Evolutionary conservation across 345 rosid species (phyloP), one percentile per base, ranked within the genome.

Genomic region (Crucihimalaya himalaica): DNA sequence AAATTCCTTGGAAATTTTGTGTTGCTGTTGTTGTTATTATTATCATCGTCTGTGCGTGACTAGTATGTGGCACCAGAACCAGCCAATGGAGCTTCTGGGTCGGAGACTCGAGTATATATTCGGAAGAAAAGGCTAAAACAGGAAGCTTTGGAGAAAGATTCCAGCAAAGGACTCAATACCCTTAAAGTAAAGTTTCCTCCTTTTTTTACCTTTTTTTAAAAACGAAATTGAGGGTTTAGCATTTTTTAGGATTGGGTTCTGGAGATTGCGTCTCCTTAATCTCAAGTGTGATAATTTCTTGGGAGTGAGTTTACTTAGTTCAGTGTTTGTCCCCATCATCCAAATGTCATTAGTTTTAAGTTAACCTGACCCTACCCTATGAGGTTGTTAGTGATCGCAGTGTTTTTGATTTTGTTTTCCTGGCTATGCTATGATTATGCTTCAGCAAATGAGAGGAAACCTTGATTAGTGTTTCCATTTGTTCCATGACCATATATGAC

Each of bases 101-200:
- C 84, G 47, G 80, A 69, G 69, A 45, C 81, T 76, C 85, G 81
- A 19, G 92, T 88, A 51, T 89, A 81, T 76, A 81, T 60, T 51
- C 84, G 93, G 80, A 88, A 76, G 75, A 89, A 79, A 80, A 82
- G 84, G 74, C 82, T 68, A 46, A 83, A 81, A 23, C 64, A 53
- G 53, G 71, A 77, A 63, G 21, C 81, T 18, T 37, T 71, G 54
- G 71, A 79, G 69, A 79, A 76, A 60, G 71, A 77, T 28, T 71
- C 78, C 65, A 43, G 56, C 45, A 51, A 42, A 47, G 81, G 79
- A 28, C 6, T 54, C 66, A 28, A 3, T 43, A 5, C 63, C 57
- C 71, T 37, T 5, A 62, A 63, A 29, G 68, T 43, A 35, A n/a
- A 67, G 13, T 15, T 25, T 68, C 55, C 64, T 63, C 28, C 63